Conservation (phyloP, 164 flowering plant species). For the Protea cynaroides region DNA sequence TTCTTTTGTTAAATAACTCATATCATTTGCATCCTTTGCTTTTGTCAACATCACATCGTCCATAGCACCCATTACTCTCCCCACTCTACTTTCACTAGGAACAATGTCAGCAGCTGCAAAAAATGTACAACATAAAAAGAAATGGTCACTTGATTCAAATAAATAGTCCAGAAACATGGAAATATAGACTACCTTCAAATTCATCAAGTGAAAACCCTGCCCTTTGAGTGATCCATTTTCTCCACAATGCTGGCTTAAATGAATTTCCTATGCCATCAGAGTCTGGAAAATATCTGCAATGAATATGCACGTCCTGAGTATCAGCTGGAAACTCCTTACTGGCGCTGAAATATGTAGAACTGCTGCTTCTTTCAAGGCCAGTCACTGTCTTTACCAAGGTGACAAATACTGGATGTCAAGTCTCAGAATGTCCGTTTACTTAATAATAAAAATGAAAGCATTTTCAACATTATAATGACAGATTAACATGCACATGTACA, state of each 20-base stretch:
- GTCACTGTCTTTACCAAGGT: slow-evolving; percentile 51
- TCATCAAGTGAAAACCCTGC: slow-evolving; percentile 37
- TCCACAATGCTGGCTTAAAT: slow-evolving; percentile 46
- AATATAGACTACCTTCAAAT: slow-evolving; percentile 48
- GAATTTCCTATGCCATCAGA: slow-evolving; percentile 19
- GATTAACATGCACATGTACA: neutral
- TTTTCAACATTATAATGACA: neutral
- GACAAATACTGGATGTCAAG: slow-evolving; percentile 16
- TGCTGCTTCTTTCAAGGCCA: slow-evolving; percentile 24
- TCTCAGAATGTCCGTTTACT: slow-evolving; percentile 9
- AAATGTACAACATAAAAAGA: neutral
- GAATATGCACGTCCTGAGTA: slow-evolving; percentile 8
- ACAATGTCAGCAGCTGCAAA: slow-evolving; percentile 55
- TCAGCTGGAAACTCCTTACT: slow-evolving; percentile 10
- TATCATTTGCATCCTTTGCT: slow-evolving; percentile 17
- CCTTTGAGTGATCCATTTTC: slow-evolving; percentile 48
- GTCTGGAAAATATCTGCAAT: slow-evolving; percentile 12
- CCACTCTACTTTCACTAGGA: slow-evolving; percentile 10
- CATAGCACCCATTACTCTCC: slow-evolving; percentile 6
- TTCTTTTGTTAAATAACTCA: slow-evolving; percentile 12
- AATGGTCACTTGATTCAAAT: neutral
- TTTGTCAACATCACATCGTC: slow-evolving; percentile 18
- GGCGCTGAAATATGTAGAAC: slow-evolving; percentile 13
- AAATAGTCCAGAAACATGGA: neutral
- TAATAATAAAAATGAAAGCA: neutral